Base-by-base conservation (phyloP, 352 stramenopile species). In the Globisporangium takayamanum region DNA sequence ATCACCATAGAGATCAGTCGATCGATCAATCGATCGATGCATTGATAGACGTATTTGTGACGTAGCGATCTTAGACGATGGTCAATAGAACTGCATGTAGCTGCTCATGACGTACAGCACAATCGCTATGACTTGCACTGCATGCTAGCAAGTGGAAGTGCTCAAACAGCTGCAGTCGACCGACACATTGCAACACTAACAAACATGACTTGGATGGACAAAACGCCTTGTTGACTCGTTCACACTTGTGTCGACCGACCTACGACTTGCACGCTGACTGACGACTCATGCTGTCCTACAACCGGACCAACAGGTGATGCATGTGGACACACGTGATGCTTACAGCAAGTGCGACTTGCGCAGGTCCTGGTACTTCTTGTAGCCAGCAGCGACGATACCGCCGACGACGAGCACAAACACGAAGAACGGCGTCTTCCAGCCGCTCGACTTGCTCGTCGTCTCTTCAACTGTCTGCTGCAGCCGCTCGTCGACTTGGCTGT, bases 341-440 rank as follows among this genome's bases (percentile, higher is more conserved):
- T 91, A 94, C 57, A 94, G 70, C 65, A 94, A 82, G 74, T 94
- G 84, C 42, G 80, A 92, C 73, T 94, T 94, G 65, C 80, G 78
- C 60, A 94, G 65, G 57, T 92, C 80, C 64, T 94, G 82, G 74
- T 94, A 94, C 74, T 94, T 94, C 66, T 91, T 91, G 74, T 92
- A 94, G 25, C 68, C 78, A 16, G 59, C 71, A n/a, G 73, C 78
- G 5, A 76, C 67, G 56, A 89, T 33, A 8, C 67, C 82, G 25
- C 69, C 77, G 48, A 92, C 67, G 56, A 87, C 73, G 57, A 92
- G 55, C 59, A 94, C 58, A 55, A 94, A 70, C 57, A 92, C 55
- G 60, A 92, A 78, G 67, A 94, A 94, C 41, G 84, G 84, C 22
- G 70, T 85, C 71, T 92, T 91, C 84, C 84, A 94, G 60, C 84